Evolutionary conservation across 208 protist genomes (phyloP).

Genomic region (Trypanosoma grayi): DNA sequence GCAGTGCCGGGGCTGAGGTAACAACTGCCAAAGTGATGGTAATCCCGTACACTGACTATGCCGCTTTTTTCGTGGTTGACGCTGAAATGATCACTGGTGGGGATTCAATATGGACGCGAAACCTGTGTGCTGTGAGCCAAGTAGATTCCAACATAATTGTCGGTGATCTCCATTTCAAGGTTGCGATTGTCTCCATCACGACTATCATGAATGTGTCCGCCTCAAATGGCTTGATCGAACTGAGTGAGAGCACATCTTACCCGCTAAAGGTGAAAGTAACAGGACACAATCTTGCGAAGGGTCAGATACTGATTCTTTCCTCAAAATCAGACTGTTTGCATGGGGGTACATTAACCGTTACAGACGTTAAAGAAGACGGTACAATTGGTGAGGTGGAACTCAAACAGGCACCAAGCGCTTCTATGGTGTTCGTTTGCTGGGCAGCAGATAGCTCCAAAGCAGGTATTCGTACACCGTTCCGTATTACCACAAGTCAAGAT

Average conservation of each 20-base stretch:
- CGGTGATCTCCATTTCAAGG: constrained; percentile 1
- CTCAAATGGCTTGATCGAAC: background rate
- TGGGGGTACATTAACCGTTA: background rate
- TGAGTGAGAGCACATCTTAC: background rate
- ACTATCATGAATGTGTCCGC: constrained; percentile 4
- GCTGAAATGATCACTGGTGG: background rate
- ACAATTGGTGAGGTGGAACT: background rate
- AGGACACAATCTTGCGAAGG: constrained; percentile 6
- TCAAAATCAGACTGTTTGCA: background rate
- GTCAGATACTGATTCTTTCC: background rate
- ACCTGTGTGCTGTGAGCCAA: background rate
- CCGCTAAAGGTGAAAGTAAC: constrained; percentile 5
- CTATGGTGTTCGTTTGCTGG: constrained; percentile 1
- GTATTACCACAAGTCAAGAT: background rate
- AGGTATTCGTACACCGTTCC: background rate
- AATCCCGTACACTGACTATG: background rate
- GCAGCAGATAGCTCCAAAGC: too few species aligned
- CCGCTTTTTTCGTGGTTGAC: background rate
- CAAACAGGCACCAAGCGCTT: background rate
- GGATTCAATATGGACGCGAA: background rate
- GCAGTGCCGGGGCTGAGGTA: background rate
- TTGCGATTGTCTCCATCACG: background rate
- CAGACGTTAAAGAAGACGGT: background rate
- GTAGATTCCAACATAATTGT: background rate
- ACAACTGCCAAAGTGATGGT: background rate